phyloP scores from a whole-genome alignment of 306 rosid genomes.

The Canavalia ensiformis region DNA sequence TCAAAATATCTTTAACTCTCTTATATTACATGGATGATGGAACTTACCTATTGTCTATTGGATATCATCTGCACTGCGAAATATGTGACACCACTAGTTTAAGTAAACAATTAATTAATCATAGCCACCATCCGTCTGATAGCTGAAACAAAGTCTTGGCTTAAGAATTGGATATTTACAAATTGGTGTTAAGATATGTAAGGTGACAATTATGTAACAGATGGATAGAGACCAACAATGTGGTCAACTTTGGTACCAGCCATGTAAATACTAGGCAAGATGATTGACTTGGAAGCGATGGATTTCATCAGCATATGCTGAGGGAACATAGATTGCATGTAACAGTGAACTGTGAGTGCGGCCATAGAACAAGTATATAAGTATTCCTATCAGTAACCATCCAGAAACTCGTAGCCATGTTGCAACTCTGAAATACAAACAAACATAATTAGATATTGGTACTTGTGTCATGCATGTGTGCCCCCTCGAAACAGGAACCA shows the following conservation, averaged over 20 bases:
- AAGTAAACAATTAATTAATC: neutral
- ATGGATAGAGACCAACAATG: slow-evolving; percentile 13
- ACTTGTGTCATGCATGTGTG: neutral
- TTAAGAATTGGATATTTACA: slow-evolving; percentile 39
- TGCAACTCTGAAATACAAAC: slow-evolving; percentile 56
- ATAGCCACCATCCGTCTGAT: slow-evolving; percentile 7
- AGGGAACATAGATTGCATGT: slow-evolving; percentile 70
- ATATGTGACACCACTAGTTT: neutral
- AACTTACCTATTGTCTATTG: neutral
- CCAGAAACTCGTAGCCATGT: slow-evolving; percentile 72
- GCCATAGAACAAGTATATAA: slow-evolving; percentile 67
- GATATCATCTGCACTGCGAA: neutral
- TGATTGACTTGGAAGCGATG: slow-evolving; percentile 50
- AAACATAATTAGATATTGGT: slow-evolving; percentile 18
- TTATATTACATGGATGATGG: neutral
- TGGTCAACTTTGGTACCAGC: slow-evolving; percentile 11
- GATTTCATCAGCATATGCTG: slow-evolving; percentile 60
- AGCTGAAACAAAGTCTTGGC: neutral
- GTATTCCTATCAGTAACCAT: slow-evolving; percentile 67
- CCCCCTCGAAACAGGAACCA: neutral
- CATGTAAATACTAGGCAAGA: slow-evolving; percentile 46
- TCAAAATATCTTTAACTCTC: no score
- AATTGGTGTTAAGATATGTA: slow-evolving; percentile 29
- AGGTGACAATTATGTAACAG: slow-evolving; percentile 19
- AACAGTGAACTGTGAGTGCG: slow-evolving; percentile 70